A percentile compares a stretch with the other conserved stretches of the same genome.
phyloP scores from a whole-genome alignment of 2,329 filamentous ascomycete species.

The Aspergillus cejpii region DNA sequence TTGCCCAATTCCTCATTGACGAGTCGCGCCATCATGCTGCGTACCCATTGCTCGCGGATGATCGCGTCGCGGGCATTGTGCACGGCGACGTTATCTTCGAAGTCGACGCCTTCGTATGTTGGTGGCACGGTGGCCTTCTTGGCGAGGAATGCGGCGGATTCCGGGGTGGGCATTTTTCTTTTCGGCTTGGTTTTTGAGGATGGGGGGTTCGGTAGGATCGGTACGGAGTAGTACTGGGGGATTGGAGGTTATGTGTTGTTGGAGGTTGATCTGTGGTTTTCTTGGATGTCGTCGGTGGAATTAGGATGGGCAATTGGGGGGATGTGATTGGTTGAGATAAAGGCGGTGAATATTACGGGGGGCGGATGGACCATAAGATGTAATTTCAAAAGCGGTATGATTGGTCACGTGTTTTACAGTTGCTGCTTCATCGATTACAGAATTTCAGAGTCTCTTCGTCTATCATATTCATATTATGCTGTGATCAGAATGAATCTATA shows the following conservation, averaged over 20 bases:
- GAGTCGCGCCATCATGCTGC: constrained; percentile 61
- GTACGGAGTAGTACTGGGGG: constrained; percentile 3
- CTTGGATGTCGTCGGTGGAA: constrained; percentile 10
- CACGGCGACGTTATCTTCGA: constrained; percentile 56
- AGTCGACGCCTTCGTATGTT: constrained; percentile 62
- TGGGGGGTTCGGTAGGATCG: constrained; percentile 3
- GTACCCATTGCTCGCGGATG: constrained; percentile 62
- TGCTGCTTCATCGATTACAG: too few relatives aligned
- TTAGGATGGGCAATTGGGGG: constrained; percentile 18
- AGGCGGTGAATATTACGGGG: constrained; percentile 18
- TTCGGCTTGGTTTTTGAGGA: background rate
- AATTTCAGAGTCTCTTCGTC: too few relatives aligned
- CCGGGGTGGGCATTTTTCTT: constrained; percentile 55
- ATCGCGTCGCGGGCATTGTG: constrained; percentile 60
- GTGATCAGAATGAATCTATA: background rate
- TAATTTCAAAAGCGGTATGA: background rate
- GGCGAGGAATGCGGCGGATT: constrained; percentile 57
- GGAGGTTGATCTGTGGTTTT: constrained; percentile 16
- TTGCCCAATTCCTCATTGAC: constrained; percentile 62
- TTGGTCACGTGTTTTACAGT: too few relatives aligned
- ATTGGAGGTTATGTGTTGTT: constrained; percentile 17
- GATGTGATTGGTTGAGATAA: constrained; percentile 23
- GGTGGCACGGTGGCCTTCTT: constrained; percentile 60
- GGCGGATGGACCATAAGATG: background rate
- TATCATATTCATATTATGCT: too few relatives aligned